Base-by-base conservation (phyloP, 2,329 filamentous ascomycete genomes). In the Paecilomyces variotii region DNA sequence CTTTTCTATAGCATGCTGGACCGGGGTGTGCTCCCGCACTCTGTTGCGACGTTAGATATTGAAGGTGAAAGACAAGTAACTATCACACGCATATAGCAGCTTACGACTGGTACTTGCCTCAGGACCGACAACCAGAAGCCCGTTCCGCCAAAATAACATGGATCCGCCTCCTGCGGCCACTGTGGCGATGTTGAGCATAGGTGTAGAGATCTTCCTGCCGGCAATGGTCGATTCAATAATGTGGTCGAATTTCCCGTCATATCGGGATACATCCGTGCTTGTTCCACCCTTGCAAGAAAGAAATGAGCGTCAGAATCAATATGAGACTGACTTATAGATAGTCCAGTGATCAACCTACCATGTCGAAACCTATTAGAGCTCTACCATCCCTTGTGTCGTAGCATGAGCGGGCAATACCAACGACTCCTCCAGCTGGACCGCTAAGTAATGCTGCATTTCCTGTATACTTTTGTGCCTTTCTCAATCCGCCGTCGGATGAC, bases 221-320 rank as follows among this genome's bases (percentile, higher is more conserved):
- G 91, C 91, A 1, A 90, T 95, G 0, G 90, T 95, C 0, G 90
- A 95, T 74, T 96, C 91, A 64, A 96, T 96, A 0, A 95, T 90
- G 67, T 96, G 91, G 66, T 96, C 91, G 67, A 94, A 94, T 56
- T 89, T 80, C 11, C 91, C 91, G 58, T 88, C 89, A 67, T 93
- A 96, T 56, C 92, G 81, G 49, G 89, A 93, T 10, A 96, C 69
- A 71, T 97, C 92, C 0, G 92, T 96, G 62, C 87, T 91, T 0
- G 91, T 97, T 11, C 91, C 91, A 34, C 90, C 90, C 92, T 96
- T 96, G 67, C 96, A 91, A 69, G 96, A 96, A 28, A 19, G 54
- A 7, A 45, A 45, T 54, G 19, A 12, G 53, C 34, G 2, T 50
- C n/a, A 7, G 39, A 35, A 25, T 90, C 0, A 91, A 91, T 65